These are phyloP conservation scores for Colletotrichum shisoi DNA, from an alignment of 2,329 filamentous ascomycete species.

Conservation along the genomic window DNA sequence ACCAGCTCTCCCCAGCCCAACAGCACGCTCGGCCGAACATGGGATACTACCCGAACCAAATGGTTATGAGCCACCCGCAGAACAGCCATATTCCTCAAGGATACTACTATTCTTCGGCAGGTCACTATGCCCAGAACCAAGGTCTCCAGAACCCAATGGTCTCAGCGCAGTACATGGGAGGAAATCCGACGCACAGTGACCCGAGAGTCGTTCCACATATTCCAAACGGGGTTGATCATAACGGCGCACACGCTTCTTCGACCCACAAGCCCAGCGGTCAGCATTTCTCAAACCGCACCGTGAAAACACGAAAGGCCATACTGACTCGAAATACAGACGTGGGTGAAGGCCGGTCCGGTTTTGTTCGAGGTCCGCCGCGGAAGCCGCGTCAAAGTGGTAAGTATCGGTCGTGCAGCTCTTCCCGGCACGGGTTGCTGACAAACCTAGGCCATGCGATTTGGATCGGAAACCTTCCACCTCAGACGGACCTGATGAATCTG, in stretches of 20 bases:
- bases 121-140: constrained; percentile 50
- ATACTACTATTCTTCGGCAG: constrained; percentile 57
- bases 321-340: constrained; percentile 16
- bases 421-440: constrained; percentile 38
- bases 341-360: constrained; percentile 49
- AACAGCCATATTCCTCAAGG: constrained; percentile 45
- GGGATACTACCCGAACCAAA: constrained; percentile 55
- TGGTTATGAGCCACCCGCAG: constrained; percentile 55
- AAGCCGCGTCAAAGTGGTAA: constrained; percentile 69
- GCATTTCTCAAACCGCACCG: background rate
- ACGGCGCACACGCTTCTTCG: background rate
- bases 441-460: constrained; percentile 83
- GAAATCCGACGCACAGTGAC: constrained; percentile 42
- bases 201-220: constrained; percentile 41
- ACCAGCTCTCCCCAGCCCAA: constrained; percentile 52
- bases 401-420: constrained; percentile 10
- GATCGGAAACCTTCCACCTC: constrained; percentile 92
- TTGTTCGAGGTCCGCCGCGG: constrained; percentile 62
- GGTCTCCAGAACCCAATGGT: constrained; percentile 48
- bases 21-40: constrained; percentile 49
- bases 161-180: constrained; percentile 49
- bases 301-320: background rate
- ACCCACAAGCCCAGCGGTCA: constrained; percentile 6
- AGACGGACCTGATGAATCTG: constrained; percentile 80
- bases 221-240: constrained; percentile 38